A percentile compares a stretch with the other conserved stretches of the same genome.
Conservation (phyloP, 2,329 filamentous ascomycete genomes). For the Colletotrichum graminicola region DNA sequence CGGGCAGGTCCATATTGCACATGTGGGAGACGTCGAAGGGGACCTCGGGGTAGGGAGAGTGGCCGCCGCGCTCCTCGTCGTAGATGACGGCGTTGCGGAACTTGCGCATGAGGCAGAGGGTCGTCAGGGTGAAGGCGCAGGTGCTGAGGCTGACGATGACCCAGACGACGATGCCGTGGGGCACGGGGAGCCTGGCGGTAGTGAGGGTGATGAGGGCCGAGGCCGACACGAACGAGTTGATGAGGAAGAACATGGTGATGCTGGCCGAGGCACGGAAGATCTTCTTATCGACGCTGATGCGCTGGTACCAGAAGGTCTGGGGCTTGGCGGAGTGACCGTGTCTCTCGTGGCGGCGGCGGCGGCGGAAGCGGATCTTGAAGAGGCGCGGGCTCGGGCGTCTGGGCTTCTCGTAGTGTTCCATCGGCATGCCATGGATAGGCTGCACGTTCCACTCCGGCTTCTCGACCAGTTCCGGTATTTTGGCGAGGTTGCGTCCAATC, state of each 20-base stretch:
- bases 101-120: conserved; percentile 14
- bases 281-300: conserved; percentile 23
- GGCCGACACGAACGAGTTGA: conserved; percentile 12
- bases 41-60: background rate
- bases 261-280: conserved; percentile 9
- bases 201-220: conserved; percentile 14
- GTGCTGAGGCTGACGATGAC: conserved; percentile 19
- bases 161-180: conserved; percentile 25
- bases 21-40: background rate
- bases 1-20: conserved; percentile 11
- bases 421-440: background rate
- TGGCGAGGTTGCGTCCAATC: conserved; percentile 1
- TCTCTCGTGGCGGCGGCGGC: background rate
- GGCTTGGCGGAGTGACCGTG: conserved; percentile 10
- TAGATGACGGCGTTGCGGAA: conserved; percentile 17
- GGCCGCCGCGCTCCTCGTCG: conserved; percentile 31
- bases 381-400: conserved; percentile 8
- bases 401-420: background rate
- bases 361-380: background rate
- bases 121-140: conserved; percentile 9
- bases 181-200: background rate
- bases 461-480: conserved; percentile 23
- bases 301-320: conserved; percentile 23
- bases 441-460: background rate
- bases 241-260: conserved; percentile 21